phyloP scores from a whole-genome alignment of 2,329 filamentous ascomycete genomes.

The Thielaviopsis euricoi region DNA sequence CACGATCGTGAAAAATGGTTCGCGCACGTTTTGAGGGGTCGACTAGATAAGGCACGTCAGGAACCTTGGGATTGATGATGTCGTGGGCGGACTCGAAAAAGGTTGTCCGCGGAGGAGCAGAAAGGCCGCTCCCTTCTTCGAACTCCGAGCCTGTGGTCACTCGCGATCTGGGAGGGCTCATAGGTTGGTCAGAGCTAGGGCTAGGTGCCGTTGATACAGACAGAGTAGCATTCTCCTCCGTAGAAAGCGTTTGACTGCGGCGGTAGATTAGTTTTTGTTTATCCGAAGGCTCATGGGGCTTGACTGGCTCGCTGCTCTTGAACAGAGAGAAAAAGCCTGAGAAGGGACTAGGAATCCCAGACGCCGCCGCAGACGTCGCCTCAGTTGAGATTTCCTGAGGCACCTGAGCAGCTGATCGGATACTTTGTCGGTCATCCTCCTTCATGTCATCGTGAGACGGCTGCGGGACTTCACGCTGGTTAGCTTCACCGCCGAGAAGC shows the following conservation, averaged over 20 bases:
- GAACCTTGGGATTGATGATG: conserved; percentile 76
- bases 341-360: conserved; percentile 28
- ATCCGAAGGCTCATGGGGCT: conserved; percentile 30
- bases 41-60: conserved; percentile 63
- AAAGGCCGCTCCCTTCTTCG: conserved; percentile 28
- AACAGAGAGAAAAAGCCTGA: conserved; percentile 59
- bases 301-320: conserved; percentile 37
- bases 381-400: conserved; percentile 14
- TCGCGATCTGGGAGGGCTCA: conserved; percentile 17
- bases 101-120: conserved; percentile 73
- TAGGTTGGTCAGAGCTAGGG: conserved; percentile 12
- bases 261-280: conserved; percentile 58
- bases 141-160: conserved; percentile 36
- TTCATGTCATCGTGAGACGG: conserved; percentile 48
- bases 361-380: conserved; percentile 14
- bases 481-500: conserved; percentile 16
- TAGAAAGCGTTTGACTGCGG: conserved; percentile 57
- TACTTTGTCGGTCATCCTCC: conserved; percentile 47
- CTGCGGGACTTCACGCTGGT: conserved; percentile 49
- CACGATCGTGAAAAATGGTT: conserved; percentile 90
- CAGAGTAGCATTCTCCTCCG: background rate
- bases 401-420: conserved; percentile 27
- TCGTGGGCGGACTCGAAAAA: conserved; percentile 93
- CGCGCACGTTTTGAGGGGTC: conserved; percentile 67
- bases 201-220: background rate